Percentiles rank a stretch among this genome's conserved stretches.
Evolutionary conservation across 306 rosid species (phyloP).

Genomic region (Pterocarpus santalinus): DNA sequence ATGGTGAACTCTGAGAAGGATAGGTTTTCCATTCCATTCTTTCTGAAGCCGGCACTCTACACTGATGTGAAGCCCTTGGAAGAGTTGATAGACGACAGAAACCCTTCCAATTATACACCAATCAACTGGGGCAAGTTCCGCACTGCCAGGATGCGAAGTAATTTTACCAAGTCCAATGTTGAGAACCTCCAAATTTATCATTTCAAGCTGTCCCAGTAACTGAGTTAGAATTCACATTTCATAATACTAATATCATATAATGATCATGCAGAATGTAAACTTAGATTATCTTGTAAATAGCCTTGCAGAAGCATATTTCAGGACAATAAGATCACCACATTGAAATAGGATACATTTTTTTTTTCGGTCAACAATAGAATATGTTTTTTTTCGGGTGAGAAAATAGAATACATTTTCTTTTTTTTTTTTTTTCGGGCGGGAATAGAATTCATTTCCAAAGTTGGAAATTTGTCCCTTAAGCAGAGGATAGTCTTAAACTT

Average conservation of each 20-base stretch:
- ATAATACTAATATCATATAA: background rate
- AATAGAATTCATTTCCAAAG: background rate
- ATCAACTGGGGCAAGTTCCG: constrained; percentile 52
- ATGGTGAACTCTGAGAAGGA: constrained; percentile 73
- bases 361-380: no score
- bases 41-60: constrained; percentile 68
- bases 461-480: background rate
- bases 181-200: constrained; percentile 52
- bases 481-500: background rate
- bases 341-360: no score
- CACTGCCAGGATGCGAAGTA: constrained; percentile 48
- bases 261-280: no score
- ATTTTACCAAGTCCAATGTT: constrained; percentile 43
- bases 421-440: no score
- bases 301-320: no score
- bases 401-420: no score
- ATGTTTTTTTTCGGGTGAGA: no score
- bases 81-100: constrained; percentile 56
- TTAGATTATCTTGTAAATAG: no score
- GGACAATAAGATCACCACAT: no score
- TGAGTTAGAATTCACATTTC: background rate
- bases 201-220: constrained; percentile 42
- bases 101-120: constrained; percentile 70
- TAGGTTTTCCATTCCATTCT: constrained; percentile 80
- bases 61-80: constrained; percentile 70